Evolutionary conservation across 2,329 filamentous ascomycete species (phyloP).

Genomic region (Exophiala sp.): DNA sequence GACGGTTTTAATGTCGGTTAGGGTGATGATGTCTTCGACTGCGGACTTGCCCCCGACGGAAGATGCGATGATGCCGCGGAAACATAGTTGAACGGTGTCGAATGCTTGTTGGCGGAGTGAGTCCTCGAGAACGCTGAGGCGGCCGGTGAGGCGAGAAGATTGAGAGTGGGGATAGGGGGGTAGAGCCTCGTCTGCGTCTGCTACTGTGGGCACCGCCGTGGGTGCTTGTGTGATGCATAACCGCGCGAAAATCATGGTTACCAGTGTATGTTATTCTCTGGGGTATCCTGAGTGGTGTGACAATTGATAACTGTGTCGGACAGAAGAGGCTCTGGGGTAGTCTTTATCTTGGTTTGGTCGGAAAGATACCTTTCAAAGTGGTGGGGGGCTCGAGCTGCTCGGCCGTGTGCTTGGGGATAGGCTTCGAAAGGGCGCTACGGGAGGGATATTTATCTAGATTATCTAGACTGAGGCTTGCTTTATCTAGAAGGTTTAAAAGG

Average conservation of each 20-base stretch:
- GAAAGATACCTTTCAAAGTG: too few species aligned
- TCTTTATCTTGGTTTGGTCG: too few species aligned
- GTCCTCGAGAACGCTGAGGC: conserved; percentile 18
- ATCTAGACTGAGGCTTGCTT: too few species aligned
- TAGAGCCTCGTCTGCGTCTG: conserved; percentile 4
- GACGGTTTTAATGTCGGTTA: conserved; percentile 20
- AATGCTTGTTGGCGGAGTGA: conserved; percentile 9
- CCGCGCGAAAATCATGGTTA: conserved; percentile 17
- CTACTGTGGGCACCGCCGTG: background rate
- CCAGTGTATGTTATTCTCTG: background rate
- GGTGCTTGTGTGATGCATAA: conserved; percentile 6
- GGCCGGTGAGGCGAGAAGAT: conserved; percentile 11
- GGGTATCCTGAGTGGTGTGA: too few species aligned
- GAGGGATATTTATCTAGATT: too few species aligned
- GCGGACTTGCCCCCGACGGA: conserved; percentile 12
- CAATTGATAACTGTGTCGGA: too few species aligned
- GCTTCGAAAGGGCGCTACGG: too few species aligned
- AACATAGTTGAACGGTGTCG: conserved; percentile 19
- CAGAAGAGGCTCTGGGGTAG: too few species aligned
- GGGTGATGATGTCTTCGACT: conserved; percentile 22
- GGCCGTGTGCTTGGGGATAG: too few species aligned
- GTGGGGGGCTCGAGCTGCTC: too few species aligned
- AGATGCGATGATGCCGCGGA: conserved; percentile 22
- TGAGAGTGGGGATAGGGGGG: background rate
- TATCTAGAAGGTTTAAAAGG: too few species aligned